A percentile compares a stretch with the other conserved stretches of the same genome.
Conservation (phyloP, 2,329 filamentous ascomycete genomes). For the Aspergillus novofumigatus region DNA sequence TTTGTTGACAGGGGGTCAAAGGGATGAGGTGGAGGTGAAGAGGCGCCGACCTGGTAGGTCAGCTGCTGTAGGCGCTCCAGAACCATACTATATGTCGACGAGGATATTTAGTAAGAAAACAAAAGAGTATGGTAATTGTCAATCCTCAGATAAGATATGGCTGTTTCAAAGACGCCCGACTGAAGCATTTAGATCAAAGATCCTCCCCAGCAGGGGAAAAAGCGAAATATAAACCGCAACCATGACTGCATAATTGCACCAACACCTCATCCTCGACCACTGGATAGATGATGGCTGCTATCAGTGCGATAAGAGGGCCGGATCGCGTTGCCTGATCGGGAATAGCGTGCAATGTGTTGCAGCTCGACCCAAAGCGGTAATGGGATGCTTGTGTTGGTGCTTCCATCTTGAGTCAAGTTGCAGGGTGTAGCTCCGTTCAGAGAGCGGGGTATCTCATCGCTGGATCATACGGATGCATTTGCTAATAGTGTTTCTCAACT, state of each 20-base stretch:
- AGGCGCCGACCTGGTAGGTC: constrained; percentile 57
- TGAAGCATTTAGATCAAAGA: not conserved
- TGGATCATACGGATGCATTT: not conserved
- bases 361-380: constrained; percentile 14
- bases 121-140: not conserved
- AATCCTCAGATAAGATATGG: not conserved
- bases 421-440: not conserved
- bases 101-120: not conserved
- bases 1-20: constrained; percentile 69
- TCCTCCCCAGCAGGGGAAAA: not conserved
- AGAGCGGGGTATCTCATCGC: not conserved
- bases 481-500: not conserved
- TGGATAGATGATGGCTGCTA: not conserved
- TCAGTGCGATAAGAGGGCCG: constrained; percentile 36
- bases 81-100: constrained; percentile 49
- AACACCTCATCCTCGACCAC: not conserved
- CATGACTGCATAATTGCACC: not conserved
- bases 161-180: not conserved
- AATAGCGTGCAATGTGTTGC: constrained; percentile 28
- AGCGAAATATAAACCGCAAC: not conserved
- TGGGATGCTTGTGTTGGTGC: constrained; percentile 12
- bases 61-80: constrained; percentile 62
- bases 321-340: constrained; percentile 56
- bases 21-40: constrained; percentile 58
- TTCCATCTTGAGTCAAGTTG: not conserved